These are phyloP conservation scores for Ascochyta lentis DNA, from an alignment of 2,329 filamentous ascomycete species.

Conservation along the genomic window DNA sequence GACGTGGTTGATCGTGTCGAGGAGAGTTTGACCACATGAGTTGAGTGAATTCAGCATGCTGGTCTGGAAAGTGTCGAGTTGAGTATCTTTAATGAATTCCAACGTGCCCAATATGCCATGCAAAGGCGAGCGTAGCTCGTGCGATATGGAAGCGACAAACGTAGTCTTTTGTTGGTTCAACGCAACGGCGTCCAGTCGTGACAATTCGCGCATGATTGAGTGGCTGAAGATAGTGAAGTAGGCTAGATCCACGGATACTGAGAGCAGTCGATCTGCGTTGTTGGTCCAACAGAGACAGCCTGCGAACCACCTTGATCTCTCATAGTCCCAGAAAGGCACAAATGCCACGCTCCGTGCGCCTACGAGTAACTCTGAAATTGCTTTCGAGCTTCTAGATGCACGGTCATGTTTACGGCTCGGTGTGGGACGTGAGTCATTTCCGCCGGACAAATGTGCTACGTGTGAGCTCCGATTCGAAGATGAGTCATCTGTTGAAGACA, in stretches of 20 bases:
- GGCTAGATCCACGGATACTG: constrained; percentile 36
- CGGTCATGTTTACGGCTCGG: not conserved
- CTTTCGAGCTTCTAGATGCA: constrained; percentile 44
- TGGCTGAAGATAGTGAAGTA: constrained; percentile 52
- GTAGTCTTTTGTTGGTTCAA: constrained; percentile 56
- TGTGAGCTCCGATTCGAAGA: constrained; percentile 4
- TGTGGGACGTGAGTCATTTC: not conserved
- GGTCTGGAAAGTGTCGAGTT: constrained; percentile 49
- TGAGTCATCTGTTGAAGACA: constrained; percentile 31
- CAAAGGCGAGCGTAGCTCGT: constrained; percentile 59
- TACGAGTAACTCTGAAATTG: constrained; percentile 60
- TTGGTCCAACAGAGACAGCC: constrained; percentile 47
- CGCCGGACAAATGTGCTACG: not conserved
- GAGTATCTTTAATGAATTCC: constrained; percentile 57
- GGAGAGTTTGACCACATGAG: constrained; percentile 56
- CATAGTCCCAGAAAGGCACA: constrained; percentile 50
- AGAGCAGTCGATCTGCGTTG: constrained; percentile 36
- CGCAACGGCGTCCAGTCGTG: constrained; percentile 59
- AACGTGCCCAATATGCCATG: constrained; percentile 52
- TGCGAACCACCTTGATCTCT: constrained; percentile 46
- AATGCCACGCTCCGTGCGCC: constrained; percentile 46
- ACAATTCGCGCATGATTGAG: constrained; percentile 64
- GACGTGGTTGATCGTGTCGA: constrained; percentile 53
- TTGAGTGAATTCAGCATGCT: constrained; percentile 55
- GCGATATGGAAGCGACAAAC: constrained; percentile 60